phyloP scores from a whole-genome alignment of 2,329 filamentous ascomycete species.

The Leptographium galeiforme region DNA sequence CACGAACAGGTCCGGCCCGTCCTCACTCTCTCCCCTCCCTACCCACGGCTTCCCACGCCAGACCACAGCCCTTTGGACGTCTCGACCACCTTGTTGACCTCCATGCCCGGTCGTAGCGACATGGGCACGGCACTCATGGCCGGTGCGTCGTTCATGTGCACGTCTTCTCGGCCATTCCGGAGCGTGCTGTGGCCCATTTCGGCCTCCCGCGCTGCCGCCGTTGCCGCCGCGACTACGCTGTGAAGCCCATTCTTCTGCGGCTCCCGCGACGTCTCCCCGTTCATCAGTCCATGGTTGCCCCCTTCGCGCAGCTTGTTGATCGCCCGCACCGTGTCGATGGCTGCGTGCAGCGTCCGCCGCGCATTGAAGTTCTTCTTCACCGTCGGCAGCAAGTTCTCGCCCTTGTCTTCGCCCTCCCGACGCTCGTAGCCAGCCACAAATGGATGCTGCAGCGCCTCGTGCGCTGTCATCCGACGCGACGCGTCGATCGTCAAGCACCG shows the following conservation, averaged over 20 bases:
- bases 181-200: conserved; percentile 38
- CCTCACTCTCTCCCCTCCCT: background rate
- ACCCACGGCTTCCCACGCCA: conserved; percentile 15
- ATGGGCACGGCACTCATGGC: conserved; percentile 22
- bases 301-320: conserved; percentile 59
- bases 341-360: conserved; percentile 52
- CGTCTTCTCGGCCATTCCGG: conserved; percentile 23
- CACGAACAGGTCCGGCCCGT: background rate
- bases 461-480: conserved; percentile 74
- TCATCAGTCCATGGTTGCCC: conserved; percentile 35
- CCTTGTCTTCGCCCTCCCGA: conserved; percentile 23
- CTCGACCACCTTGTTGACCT: conserved; percentile 45
- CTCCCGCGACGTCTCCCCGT: conserved; percentile 41
- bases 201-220: conserved; percentile 20
- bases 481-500: conserved; percentile 86
- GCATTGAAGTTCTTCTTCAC: conserved; percentile 68
- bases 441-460: conserved; percentile 57
- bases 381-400: conserved; percentile 51
- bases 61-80: conserved; percentile 52
- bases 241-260: conserved; percentile 18
- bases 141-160: conserved; percentile 34
- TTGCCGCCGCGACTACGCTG: background rate
- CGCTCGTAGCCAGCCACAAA: conserved; percentile 45
- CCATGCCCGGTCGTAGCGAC: conserved; percentile 39
- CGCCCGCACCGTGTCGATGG: conserved; percentile 57